phyloP scores from a whole-genome alignment of 768 basidiomycete genomes.

The Fomitopsis serialis region DNA sequence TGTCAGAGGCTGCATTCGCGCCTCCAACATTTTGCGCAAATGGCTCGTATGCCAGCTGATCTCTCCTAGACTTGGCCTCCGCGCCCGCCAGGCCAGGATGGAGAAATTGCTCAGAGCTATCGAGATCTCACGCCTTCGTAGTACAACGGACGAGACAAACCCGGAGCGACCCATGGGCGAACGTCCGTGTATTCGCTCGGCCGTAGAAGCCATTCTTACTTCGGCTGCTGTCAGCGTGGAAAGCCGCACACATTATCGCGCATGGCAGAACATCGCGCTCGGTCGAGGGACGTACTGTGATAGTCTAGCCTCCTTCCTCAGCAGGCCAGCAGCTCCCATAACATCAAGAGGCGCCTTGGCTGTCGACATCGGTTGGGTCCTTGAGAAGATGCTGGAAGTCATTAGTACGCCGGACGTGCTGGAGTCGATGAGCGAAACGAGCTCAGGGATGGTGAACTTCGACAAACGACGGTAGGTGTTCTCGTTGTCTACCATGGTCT shows the following conservation, averaged over 20 bases:
- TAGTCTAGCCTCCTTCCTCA: conserved; percentile 50
- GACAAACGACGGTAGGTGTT: conserved; percentile 69
- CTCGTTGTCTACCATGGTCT: not conserved
- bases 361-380: conserved; percentile 76
- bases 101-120: conserved; percentile 67
- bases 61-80: conserved; percentile 56
- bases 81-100: conserved; percentile 64
- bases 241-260: conserved; percentile 70
- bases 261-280: conserved; percentile 72
- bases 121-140: conserved; percentile 67
- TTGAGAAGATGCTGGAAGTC: conserved; percentile 78
- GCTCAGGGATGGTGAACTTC: conserved; percentile 65
- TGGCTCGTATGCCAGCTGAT: conserved; percentile 73
- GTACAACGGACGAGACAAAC: conserved; percentile 32
- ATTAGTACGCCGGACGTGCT: conserved; percentile 70
- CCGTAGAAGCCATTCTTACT: conserved; percentile 70
- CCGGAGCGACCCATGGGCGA: conserved; percentile 38
- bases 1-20: conserved; percentile 71
- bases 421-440: conserved; percentile 46
- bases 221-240: conserved; percentile 77
- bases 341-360: conserved; percentile 49
- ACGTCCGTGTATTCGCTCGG: conserved; percentile 67
- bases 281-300: conserved; percentile 59
- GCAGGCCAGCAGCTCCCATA: conserved; percentile 42
- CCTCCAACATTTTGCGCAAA: conserved; percentile 70